Conservation (phyloP, 2,329 filamentous ascomycete genomes). For the Ophiosphaerella herpotricha region DNA sequence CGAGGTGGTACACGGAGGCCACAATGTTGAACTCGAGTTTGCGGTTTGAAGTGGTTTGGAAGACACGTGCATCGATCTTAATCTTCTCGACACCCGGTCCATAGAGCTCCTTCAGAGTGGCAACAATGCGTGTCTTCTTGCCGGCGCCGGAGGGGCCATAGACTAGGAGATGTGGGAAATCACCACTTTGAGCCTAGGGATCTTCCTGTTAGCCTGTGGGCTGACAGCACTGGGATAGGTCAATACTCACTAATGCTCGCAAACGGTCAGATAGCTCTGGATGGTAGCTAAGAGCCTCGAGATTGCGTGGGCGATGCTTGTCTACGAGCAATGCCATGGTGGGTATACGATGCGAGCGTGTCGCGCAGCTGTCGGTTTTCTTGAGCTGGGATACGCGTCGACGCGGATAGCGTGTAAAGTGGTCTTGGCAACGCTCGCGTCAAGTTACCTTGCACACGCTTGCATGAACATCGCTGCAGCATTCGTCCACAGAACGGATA, state of each 20-base stretch:
- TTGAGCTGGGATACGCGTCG: constrained; percentile 31
- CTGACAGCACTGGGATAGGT: background rate
- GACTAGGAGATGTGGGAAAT: constrained; percentile 96
- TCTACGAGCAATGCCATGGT: constrained; percentile 69
- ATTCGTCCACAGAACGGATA: no score
- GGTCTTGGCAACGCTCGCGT: constrained; percentile 19
- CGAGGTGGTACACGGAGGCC: constrained; percentile 93
- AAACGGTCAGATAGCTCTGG: constrained; percentile 84
- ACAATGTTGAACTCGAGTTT: constrained; percentile 99
- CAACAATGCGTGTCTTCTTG: constrained; percentile 96
- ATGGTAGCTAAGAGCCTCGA: constrained; percentile 84
- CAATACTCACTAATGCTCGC: constrained; percentile 72
- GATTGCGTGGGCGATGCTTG: constrained; percentile 70
- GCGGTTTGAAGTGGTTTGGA: constrained; percentile 92
- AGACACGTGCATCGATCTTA: constrained; percentile 96
- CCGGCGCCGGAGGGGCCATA: constrained; percentile 96
- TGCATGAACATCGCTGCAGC: no score
- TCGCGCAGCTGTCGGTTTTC: constrained; percentile 10
- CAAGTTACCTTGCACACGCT: background rate
- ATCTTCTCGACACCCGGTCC: constrained; percentile 99
- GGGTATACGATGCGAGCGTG: constrained; percentile 9
- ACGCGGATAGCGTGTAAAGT: constrained; percentile 44
- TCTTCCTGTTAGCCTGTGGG: constrained; percentile 10
- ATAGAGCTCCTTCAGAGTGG: constrained; percentile 92
- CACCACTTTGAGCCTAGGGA: constrained; percentile 84